Evolutionary conservation across 148 eudicot species (phyloP), one percentile per base, ranked within the genome.

Genomic region (Linanthus parryae): DNA sequence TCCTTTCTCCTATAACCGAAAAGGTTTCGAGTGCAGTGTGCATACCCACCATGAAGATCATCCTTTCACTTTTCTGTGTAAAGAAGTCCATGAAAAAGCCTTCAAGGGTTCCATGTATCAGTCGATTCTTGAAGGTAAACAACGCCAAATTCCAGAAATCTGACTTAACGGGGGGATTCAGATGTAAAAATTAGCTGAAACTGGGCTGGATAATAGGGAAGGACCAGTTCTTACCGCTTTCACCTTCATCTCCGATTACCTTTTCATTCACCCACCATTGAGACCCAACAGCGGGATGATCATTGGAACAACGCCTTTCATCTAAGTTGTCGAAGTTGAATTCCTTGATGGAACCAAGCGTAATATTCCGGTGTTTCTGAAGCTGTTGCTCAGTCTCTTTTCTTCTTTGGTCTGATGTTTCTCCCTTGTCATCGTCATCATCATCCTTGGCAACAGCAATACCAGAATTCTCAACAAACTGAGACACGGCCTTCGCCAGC

Each of bases 181-280:
- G n/a, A n/a, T n/a, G 5, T 17, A 43, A 13, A 19, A 29, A 31
- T 75, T 79, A 90, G 74, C 81, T 80, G 55, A 78, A 78, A 41
- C 82, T 73, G 22, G 95, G 73, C 68, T 78, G 84, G 64, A 78
- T 66, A 78, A 76, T 69, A 1, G 95, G 95, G 52, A 83, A 88
- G n/a, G 91, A 68, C 97, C 97, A 90, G 64, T 82, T 76, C 70
- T 82, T 65, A 59, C 55, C n/a, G 21, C 75, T 36, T 8, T 50
- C 83, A 8, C 48, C 77, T 19, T 78, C 88, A 59, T 63, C 69
- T 13, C 77, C 79, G 3, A 63, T 20, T 23, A 73, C 79, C 34
- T 83, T 83, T 63, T 86, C 95, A 49, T 79, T 83, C 7, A 81
- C 75, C 97, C 97, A 91, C 95, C 89, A 87, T 53, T 82, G 63